These are phyloP conservation scores for Gamarada debralockiae DNA, from an alignment of 495 filamentous ascomycete genomes.

Conservation along the genomic window DNA sequence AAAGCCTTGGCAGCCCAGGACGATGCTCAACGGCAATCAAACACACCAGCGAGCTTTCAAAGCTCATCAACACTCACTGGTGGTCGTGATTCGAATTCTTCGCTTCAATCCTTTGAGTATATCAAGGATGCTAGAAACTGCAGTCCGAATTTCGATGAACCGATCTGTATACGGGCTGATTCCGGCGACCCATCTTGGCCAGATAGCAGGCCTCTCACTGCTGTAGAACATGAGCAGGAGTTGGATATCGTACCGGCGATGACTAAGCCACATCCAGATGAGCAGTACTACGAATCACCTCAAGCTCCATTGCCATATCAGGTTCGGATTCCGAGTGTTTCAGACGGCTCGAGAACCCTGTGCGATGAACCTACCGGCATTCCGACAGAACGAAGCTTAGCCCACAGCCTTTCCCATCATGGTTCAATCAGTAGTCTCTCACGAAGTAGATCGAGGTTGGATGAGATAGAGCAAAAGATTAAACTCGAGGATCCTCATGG, in stretches of 20 bases:
- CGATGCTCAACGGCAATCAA: background rate
- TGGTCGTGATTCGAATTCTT: background rate
- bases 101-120: background rate
- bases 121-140: background rate
- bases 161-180: background rate
- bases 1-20: background rate
- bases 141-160: background rate
- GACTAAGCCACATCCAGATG: no score
- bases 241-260: no score
- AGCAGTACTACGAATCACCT: no score
- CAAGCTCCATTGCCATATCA: no score
- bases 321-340: background rate
- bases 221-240: no score
- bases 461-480: background rate
- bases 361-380: background rate
- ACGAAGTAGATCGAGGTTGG: background rate
- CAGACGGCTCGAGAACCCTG: background rate
- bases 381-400: background rate
- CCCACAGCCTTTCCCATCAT: background rate
- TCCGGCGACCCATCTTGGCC: no score
- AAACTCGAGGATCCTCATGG: background rate
- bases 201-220: no score
- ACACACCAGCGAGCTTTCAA: background rate
- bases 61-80: background rate
- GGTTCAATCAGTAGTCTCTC: background rate